These are phyloP conservation scores for Ophiocordyceps robertsii DNA, from an alignment of 2,329 filamentous ascomycete genomes.

Conservation along the genomic window DNA sequence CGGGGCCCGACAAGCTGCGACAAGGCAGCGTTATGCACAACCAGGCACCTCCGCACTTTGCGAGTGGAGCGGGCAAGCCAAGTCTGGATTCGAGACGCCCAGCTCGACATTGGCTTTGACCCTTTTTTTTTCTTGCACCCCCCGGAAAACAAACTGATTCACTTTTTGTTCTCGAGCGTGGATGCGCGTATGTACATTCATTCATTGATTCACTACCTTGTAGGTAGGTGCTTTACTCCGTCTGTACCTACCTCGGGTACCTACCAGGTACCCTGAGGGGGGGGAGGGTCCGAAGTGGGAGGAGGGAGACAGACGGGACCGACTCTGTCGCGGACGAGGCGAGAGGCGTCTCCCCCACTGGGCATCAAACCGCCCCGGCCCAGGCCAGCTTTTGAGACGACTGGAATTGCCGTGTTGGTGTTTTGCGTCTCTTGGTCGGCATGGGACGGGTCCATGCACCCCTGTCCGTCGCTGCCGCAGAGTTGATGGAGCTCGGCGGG, in stretches of 20 bases:
- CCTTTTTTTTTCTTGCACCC: background rate
- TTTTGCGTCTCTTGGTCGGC: background rate
- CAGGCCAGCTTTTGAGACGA: background rate
- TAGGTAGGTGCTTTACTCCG: too few relatives aligned
- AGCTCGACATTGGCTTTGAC: background rate
- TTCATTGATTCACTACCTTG: too few relatives aligned
- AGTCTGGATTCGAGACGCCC: background rate
- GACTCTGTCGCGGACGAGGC: background rate
- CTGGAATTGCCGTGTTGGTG: conserved; percentile 1
- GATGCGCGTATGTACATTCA: too few relatives aligned
- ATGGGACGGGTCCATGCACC: background rate
- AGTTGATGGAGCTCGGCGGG: background rate
- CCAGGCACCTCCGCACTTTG: conserved; percentile 3
- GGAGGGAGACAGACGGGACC: background rate
- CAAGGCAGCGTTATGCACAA: conserved; percentile 25
- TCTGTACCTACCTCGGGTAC: too few relatives aligned
- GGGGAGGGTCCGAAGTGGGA: background rate
- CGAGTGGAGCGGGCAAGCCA: background rate
- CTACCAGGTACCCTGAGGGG: too few relatives aligned
- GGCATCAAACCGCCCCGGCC: background rate
- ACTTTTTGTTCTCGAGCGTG: too few relatives aligned
- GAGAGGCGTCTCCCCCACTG: background rate
- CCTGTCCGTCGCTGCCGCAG: background rate
- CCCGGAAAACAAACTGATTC: background rate
- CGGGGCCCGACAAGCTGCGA: conserved; percentile 38